Conservation (phyloP, 1,139 yeast genomes). For the Kodamaea alishanica region DNA sequence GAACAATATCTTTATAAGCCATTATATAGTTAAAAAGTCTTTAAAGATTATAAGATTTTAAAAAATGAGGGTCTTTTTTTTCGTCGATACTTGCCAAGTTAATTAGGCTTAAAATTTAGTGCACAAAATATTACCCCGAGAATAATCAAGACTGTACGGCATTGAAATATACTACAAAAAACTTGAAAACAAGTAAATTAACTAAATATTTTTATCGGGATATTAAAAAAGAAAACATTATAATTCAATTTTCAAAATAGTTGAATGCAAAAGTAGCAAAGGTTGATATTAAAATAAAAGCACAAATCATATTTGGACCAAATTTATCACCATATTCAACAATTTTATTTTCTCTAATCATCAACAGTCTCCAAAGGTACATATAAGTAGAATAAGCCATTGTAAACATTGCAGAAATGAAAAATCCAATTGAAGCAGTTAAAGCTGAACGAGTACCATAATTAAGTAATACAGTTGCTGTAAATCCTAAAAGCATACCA, state of each 20-base stretch:
- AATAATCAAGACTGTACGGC: too few species aligned
- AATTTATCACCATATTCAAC: conserved; percentile 81
- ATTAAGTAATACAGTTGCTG: conserved; percentile 66
- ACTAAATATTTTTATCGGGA: too few species aligned
- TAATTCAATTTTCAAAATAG: conserved; percentile 24
- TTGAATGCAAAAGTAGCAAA: conserved; percentile 67
- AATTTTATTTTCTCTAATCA: conserved; percentile 78
- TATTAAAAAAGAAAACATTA: too few species aligned
- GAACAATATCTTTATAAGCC: conserved; percentile 46
- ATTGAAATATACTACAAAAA: too few species aligned
- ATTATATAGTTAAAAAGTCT: conserved; percentile 9
- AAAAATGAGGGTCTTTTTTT: neutral
- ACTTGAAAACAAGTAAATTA: too few species aligned
- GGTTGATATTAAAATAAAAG: conserved; percentile 67
- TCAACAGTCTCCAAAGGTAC: conserved; percentile 78
- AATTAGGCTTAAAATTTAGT: neutral
- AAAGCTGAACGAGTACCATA: conserved; percentile 69
- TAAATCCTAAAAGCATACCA: conserved; percentile 67
- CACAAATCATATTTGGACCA: conserved; percentile 85
- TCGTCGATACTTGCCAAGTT: neutral
- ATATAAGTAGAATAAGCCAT: conserved; percentile 68
- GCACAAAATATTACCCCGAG: neutral
- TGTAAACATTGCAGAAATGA: conserved; percentile 71
- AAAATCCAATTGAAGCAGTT: conserved; percentile 87
- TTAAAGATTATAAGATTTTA: neutral